These are phyloP conservation scores for Myxozyma monticola DNA, from an alignment of 805 yeast genomes.

Conservation along the genomic window DNA sequence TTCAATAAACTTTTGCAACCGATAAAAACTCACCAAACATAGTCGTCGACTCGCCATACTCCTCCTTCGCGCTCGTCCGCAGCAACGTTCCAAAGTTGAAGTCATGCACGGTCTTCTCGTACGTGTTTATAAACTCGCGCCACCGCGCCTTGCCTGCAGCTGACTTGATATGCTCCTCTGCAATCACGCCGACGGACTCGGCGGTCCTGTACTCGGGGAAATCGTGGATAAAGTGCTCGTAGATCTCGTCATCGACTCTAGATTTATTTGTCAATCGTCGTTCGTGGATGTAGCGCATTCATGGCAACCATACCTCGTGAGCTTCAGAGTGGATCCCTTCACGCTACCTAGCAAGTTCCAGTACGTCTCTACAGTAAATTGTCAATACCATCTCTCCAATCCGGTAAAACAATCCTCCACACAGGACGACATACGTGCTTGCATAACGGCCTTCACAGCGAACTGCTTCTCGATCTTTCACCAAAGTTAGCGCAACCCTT, in stretches of 20 bases:
- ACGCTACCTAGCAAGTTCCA: constrained; percentile 75
- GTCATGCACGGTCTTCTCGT: constrained; percentile 78
- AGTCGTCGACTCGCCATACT: constrained; percentile 79
- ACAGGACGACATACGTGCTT: constrained; percentile 53
- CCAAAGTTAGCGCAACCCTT: constrained; percentile 20
- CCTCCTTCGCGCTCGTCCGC: constrained; percentile 68
- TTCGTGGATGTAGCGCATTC: neutral
- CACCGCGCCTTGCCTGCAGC: constrained; percentile 80
- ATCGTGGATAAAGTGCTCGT: constrained; percentile 48
- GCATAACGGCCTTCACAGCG: constrained; percentile 95
- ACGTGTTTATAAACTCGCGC: constrained; percentile 82
- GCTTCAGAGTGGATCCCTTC: constrained; percentile 75
- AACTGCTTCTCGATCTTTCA: constrained; percentile 83
- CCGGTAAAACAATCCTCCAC: neutral
- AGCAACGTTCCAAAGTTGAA: constrained; percentile 93
- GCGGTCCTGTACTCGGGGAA: constrained; percentile 85
- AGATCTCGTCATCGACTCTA: constrained; percentile 43
- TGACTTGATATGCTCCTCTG: constrained; percentile 81
- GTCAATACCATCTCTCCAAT: neutral
- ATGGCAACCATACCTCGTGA: constrained; percentile 34
- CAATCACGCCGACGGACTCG: constrained; percentile 54
- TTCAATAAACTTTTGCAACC: too few species aligned
- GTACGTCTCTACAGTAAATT: constrained; percentile 56
- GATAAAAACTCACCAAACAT: constrained; percentile 62
- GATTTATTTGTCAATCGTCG: neutral